Conservation (phyloP, 129 eudicot species). For the Flaveria bidentis region DNA sequence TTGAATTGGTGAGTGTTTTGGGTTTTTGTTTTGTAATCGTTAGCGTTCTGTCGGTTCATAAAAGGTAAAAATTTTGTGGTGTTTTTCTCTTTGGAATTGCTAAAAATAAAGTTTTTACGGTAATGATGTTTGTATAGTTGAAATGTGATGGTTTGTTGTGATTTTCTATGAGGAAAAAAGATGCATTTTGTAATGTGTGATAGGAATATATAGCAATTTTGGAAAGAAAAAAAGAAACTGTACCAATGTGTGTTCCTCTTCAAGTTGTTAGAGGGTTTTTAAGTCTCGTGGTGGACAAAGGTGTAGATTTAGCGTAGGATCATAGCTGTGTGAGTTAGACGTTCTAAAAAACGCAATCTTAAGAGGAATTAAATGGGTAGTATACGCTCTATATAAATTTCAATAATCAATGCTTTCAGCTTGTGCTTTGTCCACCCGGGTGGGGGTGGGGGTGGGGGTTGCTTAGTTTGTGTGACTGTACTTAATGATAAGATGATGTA, state of each 20-base stretch:
- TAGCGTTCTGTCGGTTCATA: neutral
- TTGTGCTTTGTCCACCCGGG: too few relatives aligned
- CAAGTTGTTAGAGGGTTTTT: too few relatives aligned
- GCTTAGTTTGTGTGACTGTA: too few relatives aligned
- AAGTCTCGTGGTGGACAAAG: too few relatives aligned
- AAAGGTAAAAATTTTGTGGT: neutral
- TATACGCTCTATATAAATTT: too few relatives aligned
- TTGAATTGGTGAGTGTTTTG: slow-evolving; percentile 1
- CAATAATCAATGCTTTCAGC: too few relatives aligned
- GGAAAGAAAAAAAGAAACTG: too few relatives aligned
- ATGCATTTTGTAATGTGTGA: neutral
- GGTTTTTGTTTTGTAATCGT: slow-evolving; percentile 5
- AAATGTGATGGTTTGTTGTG: neutral
- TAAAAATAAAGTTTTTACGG: neutral
- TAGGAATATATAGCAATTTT: neutral
- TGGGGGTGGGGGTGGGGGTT: too few relatives aligned
- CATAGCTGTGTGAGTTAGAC: too few relatives aligned
- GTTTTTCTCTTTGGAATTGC: neutral
- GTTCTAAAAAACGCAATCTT: neutral
- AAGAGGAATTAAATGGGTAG: neutral
- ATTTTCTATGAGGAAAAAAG: neutral
- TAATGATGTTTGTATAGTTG: neutral
- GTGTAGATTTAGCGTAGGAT: too few relatives aligned
- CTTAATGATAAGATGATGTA: too few relatives aligned
- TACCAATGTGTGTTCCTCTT: too few relatives aligned